These are phyloP conservation scores for Tetrastigma voinierianum DNA, from an alignment of 164 flowering plant genomes.

Conservation along the genomic window DNA sequence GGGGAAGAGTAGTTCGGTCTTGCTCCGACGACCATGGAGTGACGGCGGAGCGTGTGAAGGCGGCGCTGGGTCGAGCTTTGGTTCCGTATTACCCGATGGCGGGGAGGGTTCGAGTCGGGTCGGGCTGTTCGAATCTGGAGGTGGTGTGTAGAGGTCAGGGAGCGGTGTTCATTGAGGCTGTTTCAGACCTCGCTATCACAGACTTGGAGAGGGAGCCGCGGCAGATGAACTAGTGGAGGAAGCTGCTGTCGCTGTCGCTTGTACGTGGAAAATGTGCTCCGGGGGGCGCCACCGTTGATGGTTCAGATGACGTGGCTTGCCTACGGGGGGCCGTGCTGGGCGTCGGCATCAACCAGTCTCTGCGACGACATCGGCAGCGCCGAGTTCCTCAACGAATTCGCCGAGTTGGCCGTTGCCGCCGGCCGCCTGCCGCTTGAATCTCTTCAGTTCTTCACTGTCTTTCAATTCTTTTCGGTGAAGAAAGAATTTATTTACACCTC, in stretches of 20 bases:
- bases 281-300: constrained; percentile 53
- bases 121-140: constrained; percentile 35
- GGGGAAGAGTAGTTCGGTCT: too few relatives aligned
- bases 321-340: constrained; percentile 55
- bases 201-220: constrained; percentile 48
- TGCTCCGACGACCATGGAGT: constrained; percentile 16
- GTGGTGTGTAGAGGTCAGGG: constrained; percentile 49
- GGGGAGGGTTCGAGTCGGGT: constrained; percentile 50
- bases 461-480: too few relatives aligned
- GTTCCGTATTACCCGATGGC: constrained; percentile 69
- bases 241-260: constrained; percentile 47
- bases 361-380: constrained; percentile 69
- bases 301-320: constrained; percentile 72
- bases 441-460: too few relatives aligned
- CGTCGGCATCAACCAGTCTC: constrained; percentile 53
- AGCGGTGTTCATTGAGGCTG: constrained; percentile 61
- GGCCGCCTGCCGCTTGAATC: too few relatives aligned
- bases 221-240: constrained; percentile 41
- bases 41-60: constrained; percentile 27
- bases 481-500: too few relatives aligned
- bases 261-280: constrained; percentile 45
- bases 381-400: constrained; percentile 57
- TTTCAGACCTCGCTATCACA: constrained; percentile 11
- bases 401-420: constrained; percentile 42
- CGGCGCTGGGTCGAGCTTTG: constrained; percentile 45